A percentile compares a stretch with the other conserved stretches of the same genome.
phyloP scores from a whole-genome alignment of 148 eudicot genomes.

The Vaccinium macrocarpon region DNA sequence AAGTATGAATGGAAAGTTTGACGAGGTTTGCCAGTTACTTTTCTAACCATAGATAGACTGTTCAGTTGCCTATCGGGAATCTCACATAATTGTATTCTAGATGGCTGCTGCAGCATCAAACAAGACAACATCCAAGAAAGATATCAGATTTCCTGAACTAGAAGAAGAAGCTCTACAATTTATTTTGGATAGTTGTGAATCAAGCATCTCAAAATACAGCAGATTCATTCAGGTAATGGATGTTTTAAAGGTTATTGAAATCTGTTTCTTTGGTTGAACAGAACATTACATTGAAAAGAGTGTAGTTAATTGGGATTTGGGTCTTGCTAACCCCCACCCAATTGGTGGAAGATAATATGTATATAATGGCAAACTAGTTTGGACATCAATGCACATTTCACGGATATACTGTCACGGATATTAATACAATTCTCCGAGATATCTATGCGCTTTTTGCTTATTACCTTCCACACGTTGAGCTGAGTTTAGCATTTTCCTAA shows the following conservation, averaged over 20 bases:
- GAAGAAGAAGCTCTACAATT: slow-evolving; percentile 82
- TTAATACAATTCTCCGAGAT: no score
- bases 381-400: no score
- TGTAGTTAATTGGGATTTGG: no score
- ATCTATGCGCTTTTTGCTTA: no score
- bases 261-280: not conserved
- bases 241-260: not conserved
- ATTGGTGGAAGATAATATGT: no score
- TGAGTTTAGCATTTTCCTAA: no score
- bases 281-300: not conserved
- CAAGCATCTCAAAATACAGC: slow-evolving; percentile 75
- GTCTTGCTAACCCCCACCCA: no score
- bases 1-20: slow-evolving; percentile 70
- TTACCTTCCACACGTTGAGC: no score
- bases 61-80: not conserved
- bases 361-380: no score
- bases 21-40: slow-evolving; percentile 46
- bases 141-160: slow-evolving; percentile 67
- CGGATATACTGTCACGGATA: no score
- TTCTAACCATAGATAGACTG: not conserved
- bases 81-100: slow-evolving; percentile 38
- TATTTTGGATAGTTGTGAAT: slow-evolving; percentile 80
- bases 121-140: slow-evolving; percentile 50
- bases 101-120: slow-evolving; percentile 94
- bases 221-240: slow-evolving; percentile 79